Percentiles rank a stretch among this genome's conserved stretches.
Evolutionary conservation across 1,284 basidiomycete genomes (phyloP).

Genomic region (Retiboletus flavoniger): DNA sequence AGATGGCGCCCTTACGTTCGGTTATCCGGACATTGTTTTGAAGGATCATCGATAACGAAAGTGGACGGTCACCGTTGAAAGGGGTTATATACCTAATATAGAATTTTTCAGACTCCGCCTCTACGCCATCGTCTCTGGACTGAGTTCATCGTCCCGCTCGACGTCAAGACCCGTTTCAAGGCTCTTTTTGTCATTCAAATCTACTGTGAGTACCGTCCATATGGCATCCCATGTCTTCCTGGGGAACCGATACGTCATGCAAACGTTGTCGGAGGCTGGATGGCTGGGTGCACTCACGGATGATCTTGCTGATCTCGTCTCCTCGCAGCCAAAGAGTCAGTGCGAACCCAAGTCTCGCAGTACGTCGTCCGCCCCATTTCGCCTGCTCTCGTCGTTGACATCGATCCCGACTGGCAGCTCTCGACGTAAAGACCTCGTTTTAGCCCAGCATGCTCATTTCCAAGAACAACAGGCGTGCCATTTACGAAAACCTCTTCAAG

Average conservation of each 20-base stretch:
- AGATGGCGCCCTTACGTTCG: no score
- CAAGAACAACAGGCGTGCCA: constrained; percentile 79
- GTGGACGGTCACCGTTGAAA: background rate
- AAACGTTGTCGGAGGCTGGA: constrained; percentile 19
- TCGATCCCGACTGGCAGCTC: constrained; percentile 35
- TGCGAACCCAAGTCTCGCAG: constrained; percentile 25
- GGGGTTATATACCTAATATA: constrained; percentile 16
- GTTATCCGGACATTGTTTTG: background rate
- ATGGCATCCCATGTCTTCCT: background rate
- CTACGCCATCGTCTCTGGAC: background rate
- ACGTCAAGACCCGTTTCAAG: constrained; percentile 29
- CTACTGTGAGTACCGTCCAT: constrained; percentile 20
- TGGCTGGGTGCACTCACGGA: constrained; percentile 16
- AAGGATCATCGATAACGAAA: background rate
- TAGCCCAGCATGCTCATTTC: constrained; percentile 81
- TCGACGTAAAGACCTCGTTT: constrained; percentile 38
- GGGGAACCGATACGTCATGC: background rate
- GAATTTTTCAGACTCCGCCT: constrained; percentile 25
- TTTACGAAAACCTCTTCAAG: constrained; percentile 99
- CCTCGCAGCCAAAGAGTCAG: constrained; percentile 14
- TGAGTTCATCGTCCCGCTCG: constrained; percentile 26
- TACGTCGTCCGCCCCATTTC: constrained; percentile 11
- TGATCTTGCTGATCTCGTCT: constrained; percentile 21
- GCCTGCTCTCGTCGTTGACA: background rate
- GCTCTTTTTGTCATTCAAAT: constrained; percentile 8